A percentile compares a stretch with the other conserved stretches of the same genome.
Conservation (phyloP, 2,329 filamentous ascomycete species). For the Huntiella decipiens region DNA sequence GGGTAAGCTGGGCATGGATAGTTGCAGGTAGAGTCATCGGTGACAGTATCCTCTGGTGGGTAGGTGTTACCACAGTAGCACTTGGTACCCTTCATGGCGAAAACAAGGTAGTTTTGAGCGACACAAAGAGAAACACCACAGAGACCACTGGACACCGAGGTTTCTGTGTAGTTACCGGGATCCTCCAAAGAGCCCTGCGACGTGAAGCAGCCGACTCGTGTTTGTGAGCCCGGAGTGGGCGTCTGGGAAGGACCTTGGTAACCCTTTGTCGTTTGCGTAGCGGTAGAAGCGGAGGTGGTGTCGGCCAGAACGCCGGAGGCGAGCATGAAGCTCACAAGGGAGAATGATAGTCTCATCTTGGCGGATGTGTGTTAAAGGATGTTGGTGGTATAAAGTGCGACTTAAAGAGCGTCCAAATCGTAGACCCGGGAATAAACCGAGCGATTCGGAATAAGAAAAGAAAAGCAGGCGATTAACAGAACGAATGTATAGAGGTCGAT, state of each 20-base stretch:
- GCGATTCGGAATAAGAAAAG: neutral
- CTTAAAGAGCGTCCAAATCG: too few species aligned
- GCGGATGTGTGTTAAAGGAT: neutral
- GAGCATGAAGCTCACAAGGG: neutral
- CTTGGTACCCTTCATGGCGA: conserved; percentile 39
- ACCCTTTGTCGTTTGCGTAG: conserved; percentile 16
- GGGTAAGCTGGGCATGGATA: conserved; percentile 45
- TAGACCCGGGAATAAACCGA: neutral
- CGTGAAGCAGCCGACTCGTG: conserved; percentile 33
- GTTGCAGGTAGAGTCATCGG: conserved; percentile 42
- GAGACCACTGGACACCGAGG: conserved; percentile 20
- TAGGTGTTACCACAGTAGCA: conserved; percentile 60
- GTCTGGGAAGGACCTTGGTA: conserved; percentile 17
- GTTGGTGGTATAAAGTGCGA: neutral
- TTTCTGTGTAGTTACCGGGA: conserved; percentile 13
- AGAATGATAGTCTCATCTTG: conserved; percentile 10
- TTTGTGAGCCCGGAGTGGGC: conserved; percentile 21
- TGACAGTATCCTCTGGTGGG: conserved; percentile 36
- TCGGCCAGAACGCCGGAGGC: neutral
- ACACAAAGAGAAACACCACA: conserved; percentile 25
- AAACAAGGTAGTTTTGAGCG: conserved; percentile 31
- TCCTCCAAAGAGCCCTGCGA: conserved; percentile 23
- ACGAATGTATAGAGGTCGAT: conserved; percentile 7
- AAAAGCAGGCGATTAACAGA: neutral
- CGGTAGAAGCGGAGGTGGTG: neutral